Evolutionary conservation across 345 rosid genomes (phyloP).

Genomic region (Trapa incisa): DNA sequence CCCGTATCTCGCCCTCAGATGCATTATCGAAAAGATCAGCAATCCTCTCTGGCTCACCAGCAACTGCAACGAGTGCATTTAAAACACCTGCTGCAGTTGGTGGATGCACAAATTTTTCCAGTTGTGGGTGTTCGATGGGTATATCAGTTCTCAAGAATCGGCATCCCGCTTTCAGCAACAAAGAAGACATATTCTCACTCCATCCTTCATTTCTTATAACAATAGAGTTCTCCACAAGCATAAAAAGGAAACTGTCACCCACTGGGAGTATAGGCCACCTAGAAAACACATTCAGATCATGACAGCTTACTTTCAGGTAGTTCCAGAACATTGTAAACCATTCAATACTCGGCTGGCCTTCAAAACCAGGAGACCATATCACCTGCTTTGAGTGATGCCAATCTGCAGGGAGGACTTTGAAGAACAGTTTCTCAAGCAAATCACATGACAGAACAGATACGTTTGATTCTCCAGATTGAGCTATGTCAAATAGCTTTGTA

Average conservation of each 20-base stretch:
- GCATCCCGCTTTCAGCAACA: conserved; percentile 80
- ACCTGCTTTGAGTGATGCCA: conserved; percentile 69
- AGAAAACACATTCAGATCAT: conserved; percentile 70
- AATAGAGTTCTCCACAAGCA: conserved; percentile 53
- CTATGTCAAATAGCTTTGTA: conserved; percentile 54
- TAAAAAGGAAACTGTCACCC: conserved; percentile 53
- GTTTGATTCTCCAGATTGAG: conserved; percentile 60
- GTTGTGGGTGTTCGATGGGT: conserved; percentile 66
- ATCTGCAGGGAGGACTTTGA: conserved; percentile 74
- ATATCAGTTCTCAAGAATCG: conserved; percentile 53
- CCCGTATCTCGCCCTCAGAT: conserved; percentile 80
- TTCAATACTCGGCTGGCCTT: conserved; percentile 66
- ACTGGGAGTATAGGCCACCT: conserved; percentile 97
- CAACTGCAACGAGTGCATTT: conserved; percentile 63
- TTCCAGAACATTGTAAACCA: conserved; percentile 74
- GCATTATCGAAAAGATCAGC: conserved; percentile 44
- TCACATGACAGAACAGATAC: conserved; percentile 61
- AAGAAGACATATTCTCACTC: conserved; percentile 89
- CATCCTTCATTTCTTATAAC: conserved; percentile 75
- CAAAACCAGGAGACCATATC: conserved; percentile 67
- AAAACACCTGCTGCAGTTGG: conserved; percentile 77
- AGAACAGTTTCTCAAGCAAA: conserved; percentile 74
- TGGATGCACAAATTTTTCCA: conserved; percentile 73
- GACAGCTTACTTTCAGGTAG: conserved; percentile 62
- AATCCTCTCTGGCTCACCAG: conserved; percentile 46